Evolutionary conservation across 768 basidiomycete genomes (phyloP), one percentile per base, ranked within the genome.

Genomic region (Leccinellum luteum): DNA sequence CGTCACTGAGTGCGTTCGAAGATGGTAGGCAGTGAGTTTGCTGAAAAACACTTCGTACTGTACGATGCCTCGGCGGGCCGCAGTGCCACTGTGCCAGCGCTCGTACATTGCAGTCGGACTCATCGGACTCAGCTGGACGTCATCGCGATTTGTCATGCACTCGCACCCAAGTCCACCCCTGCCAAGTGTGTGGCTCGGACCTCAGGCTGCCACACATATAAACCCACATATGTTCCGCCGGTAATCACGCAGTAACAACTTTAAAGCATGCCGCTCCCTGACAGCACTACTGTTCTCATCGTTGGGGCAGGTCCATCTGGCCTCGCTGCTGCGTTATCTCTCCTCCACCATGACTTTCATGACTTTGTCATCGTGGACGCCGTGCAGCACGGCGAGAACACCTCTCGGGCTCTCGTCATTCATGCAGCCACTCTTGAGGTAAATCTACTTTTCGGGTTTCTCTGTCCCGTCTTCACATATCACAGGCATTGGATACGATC

Each of bases 401-500:
- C 75, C 5, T 81, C 82, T 13, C 78, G 82, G 9, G 81, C 83
- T 0, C 60, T 79, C 6, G 71, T 75, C 1, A 64, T 83, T 28
- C 82, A 84, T 60, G 78, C 82, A n/a, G 79, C 81, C 31, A 84
- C 82, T 3, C 69, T 84, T 19, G 82, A 84, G 74, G 82, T 81
- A 48, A 8, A 15, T 5, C 21, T 17, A 3, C 21, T 13, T 15
- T 7, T 45, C 23, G 13, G 8, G 13, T 13, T 15, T 25, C 6
- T 21, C 13, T 23, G 1, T 45, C 44, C 3, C 23, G 21, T 23
- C 19, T 14, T 3, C 12, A 45, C 23, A 45, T 30, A 60, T 60
- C 25, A 14, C 48, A 84, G 81, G 75, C 77, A 0, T 67, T 85
- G 6, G 78, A 83, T 48, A 69, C 65, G 34, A 71, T 84, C 7